Evolutionary conservation across 768 basidiomycete species (phyloP), one percentile per base, ranked within the genome.

Genomic region (Leccinum obscurum): DNA sequence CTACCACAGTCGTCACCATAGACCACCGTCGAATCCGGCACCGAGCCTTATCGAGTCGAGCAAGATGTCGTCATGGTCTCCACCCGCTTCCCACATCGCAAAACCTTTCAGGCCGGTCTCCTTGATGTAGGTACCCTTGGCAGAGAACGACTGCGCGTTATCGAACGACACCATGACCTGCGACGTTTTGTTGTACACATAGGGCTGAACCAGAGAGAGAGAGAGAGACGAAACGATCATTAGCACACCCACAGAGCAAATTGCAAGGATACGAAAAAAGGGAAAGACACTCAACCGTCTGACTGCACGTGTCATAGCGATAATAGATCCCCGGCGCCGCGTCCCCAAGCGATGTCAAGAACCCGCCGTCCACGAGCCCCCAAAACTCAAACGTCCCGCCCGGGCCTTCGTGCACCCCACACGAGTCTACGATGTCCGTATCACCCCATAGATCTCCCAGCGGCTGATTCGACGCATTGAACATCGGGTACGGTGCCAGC

Each of bases 11-110:
- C 35, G 35, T 37, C 6, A 37, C 14, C 35, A 37, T 37, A 37
- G n/a, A 41, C 3, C n/a, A 52, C 24, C n/a, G 14, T 52, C 52
- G 26, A 53, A 49, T 22, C 52, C 56, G 13, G 53, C 55, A 6
- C 50, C 15, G 35, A 13, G 26, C 52, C 52, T 61, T 39, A 90
- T 86, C 3, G 87, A 76, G 70, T 87, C 77, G 9, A 89, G 75
- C 48, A 91, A 74, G 17, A 81, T 77, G 68, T 89, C 80, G 39
- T 84, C 70, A 54, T 74, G 80, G 71, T 89, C 88, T 11, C 85
- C 85, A 28, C 82, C 86, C 46, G 85, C 81, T 70, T 90, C 86
- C 87, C 87, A 89, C 73, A 87, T 81, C 3, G 85, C 77, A 69
- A 89, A 90, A 6, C 89, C 88, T 53, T 75, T 76, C 26, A 90